Evolutionary conservation across 768 basidiomycete species (phyloP).

Genomic region (Mycena venus): DNA sequence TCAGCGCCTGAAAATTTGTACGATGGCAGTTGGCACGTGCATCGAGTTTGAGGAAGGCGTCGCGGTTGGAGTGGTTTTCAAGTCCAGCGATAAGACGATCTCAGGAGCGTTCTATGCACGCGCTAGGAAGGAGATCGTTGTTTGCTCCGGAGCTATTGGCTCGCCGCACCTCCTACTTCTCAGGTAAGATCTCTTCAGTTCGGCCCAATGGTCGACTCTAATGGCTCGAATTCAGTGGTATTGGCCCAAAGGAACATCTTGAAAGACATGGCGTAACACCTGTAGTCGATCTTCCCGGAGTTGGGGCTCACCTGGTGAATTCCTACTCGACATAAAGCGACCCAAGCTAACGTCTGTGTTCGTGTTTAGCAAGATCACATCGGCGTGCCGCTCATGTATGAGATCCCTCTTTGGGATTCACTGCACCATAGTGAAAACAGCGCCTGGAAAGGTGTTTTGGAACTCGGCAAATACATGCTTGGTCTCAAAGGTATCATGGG

Average conservation of each 20-base stretch:
- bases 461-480: slow-evolving; percentile 42
- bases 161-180: slow-evolving; percentile 29
- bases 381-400: slow-evolving; percentile 42
- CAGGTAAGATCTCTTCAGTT: neutral
- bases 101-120: slow-evolving; percentile 45
- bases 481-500: slow-evolving; percentile 41
- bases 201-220: too few species aligned
- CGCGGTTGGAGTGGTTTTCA: slow-evolving; percentile 24
- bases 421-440: slow-evolving; percentile 36
- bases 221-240: slow-evolving; percentile 45
- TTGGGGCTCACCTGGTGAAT: slow-evolving; percentile 45
- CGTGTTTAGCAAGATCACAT: slow-evolving; percentile 47
- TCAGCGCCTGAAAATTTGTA: slow-evolving; percentile 31
- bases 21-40: slow-evolving; percentile 13
- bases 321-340: neutral
- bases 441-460: slow-evolving; percentile 35
- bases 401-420: slow-evolving; percentile 43
- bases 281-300: slow-evolving; percentile 44
- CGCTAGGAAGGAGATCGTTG: slow-evolving; percentile 60
- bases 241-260: slow-evolving; percentile 56
- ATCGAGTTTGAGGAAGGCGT: slow-evolving; percentile 15
- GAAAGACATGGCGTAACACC: slow-evolving; percentile 38
- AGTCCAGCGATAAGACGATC: slow-evolving; percentile 2
- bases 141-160: slow-evolving; percentile 41
- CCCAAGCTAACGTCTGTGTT: too few species aligned